Conservation (phyloP, 2,329 filamentous ascomycete species). For the Tolypocladium tundrense region DNA sequence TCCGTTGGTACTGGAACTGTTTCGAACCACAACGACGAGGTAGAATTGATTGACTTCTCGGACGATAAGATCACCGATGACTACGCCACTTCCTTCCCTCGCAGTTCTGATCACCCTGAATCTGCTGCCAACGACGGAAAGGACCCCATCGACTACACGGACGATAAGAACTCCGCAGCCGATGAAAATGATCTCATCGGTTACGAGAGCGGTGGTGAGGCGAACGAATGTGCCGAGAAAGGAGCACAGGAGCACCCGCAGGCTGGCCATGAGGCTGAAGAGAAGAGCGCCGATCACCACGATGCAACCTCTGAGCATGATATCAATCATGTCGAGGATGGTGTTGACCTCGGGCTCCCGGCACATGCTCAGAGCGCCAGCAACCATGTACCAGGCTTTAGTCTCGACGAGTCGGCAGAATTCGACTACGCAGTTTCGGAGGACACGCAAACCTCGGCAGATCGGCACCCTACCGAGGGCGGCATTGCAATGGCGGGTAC, state of each 20-base stretch:
- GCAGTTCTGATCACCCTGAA: not conserved
- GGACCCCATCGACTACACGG: conserved; percentile 4
- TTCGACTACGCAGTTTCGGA: conserved; percentile 1
- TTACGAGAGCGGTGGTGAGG: not conserved
- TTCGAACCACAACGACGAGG: not conserved
- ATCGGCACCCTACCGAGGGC: not conserved
- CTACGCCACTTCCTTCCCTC: not conserved
- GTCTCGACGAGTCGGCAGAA: conserved; percentile 11
- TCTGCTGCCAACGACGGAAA: not conserved
- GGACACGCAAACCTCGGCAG: conserved; percentile 1
- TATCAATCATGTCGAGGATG: not conserved
- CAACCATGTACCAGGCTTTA: conserved; percentile 15
- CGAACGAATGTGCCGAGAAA: not conserved
- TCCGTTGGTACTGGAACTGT: not conserved
- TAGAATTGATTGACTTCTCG: not conserved
- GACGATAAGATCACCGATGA: not conserved
- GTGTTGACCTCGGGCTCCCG: conserved; percentile 3
- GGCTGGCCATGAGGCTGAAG: not conserved
- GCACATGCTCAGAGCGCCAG: conserved; percentile 12
- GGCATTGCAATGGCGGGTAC: not conserved
- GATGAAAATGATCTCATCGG: not conserved
- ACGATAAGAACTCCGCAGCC: conserved; percentile 8
- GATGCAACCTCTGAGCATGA: not conserved
- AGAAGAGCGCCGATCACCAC: not conserved
- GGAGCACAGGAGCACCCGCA: not conserved